Conservation (phyloP, 352 stramenopile species). For the Globisporangium middletonii region DNA sequence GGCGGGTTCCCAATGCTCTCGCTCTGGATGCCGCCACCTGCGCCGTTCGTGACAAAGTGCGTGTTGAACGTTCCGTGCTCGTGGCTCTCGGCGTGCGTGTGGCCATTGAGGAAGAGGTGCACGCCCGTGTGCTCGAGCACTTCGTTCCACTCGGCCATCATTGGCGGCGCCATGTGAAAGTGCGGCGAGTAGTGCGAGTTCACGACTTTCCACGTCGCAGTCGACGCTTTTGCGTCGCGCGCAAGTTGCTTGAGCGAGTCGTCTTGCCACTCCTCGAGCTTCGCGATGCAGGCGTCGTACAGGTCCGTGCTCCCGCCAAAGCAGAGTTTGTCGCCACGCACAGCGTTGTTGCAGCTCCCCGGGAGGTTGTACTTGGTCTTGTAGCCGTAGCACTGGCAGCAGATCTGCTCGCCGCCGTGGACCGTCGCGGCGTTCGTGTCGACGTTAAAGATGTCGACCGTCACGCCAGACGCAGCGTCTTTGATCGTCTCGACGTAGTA, state of each 20-base stretch:
- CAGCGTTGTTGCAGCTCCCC: slow-evolving; percentile 36
- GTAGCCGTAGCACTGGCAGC: slow-evolving; percentile 77
- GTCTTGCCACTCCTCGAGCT: slow-evolving; percentile 48
- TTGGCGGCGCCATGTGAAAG: slow-evolving; percentile 62
- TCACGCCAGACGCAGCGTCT: slow-evolving; percentile 25
- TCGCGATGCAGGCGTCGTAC: slow-evolving; percentile 53
- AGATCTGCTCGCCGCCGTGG: slow-evolving; percentile 60
- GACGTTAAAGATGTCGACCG: slow-evolving; percentile 69
- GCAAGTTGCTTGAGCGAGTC: slow-evolving; percentile 56
- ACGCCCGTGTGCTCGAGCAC: slow-evolving; percentile 40
- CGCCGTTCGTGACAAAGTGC: slow-evolving; percentile 70
- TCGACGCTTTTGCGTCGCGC: slow-evolving; percentile 42
- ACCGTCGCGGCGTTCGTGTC: slow-evolving; percentile 53
- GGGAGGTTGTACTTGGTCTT: slow-evolving; percentile 41
- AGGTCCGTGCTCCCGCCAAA: slow-evolving; percentile 43
- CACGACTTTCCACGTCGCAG: slow-evolving; percentile 64
- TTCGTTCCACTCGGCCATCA: slow-evolving; percentile 60
- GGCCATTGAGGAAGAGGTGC: slow-evolving; percentile 65
- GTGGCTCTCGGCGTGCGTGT: slow-evolving; percentile 72
- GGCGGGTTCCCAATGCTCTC: slow-evolving; percentile 58
- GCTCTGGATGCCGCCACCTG: slow-evolving; percentile 63
- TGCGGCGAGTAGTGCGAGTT: slow-evolving; percentile 76
- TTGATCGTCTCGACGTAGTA: slow-evolving; percentile 56
- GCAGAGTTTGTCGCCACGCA: slow-evolving; percentile 42
- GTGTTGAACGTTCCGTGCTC: slow-evolving; percentile 63